Percentiles rank a stretch among this genome's conserved stretches.
Conservation (phyloP, 331 rosid genomes). For the Acacia concinna region DNA sequence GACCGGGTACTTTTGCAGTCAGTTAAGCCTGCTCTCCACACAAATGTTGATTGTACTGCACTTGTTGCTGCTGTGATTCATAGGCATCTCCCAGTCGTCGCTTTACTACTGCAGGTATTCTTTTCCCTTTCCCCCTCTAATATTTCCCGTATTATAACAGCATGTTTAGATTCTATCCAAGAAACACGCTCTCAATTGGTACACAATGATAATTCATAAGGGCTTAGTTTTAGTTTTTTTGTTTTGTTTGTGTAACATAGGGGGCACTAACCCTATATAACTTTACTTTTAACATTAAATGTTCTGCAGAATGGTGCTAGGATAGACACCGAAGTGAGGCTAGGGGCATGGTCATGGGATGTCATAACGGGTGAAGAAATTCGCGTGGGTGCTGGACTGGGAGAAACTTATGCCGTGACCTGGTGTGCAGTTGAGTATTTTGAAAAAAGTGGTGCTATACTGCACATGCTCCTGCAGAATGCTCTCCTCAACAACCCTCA, state of each 20-base stretch:
- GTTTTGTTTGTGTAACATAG: neutral
- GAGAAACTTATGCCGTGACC: slow-evolving; percentile 75
- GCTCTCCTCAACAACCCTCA: slow-evolving; percentile 41
- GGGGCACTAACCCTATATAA: neutral
- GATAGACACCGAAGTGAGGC: slow-evolving; percentile 53
- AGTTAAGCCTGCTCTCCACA: slow-evolving; percentile 82
- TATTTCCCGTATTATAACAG: slow-evolving; percentile 15
- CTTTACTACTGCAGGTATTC: slow-evolving; percentile 72
- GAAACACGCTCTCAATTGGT: neutral
- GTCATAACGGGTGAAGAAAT: slow-evolving; percentile 76
- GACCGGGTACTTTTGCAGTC: slow-evolving; percentile 82
- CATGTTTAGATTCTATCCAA: neutral
- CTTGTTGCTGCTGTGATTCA: slow-evolving; percentile 88
- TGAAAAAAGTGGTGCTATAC: slow-evolving; percentile 75
- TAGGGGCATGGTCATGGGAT: slow-evolving; percentile 99
- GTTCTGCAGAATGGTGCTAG: slow-evolving; percentile 61
- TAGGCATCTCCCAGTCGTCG: slow-evolving; percentile 73
- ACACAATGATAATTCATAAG: slow-evolving; percentile 10
- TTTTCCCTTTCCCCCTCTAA: slow-evolving; percentile 24
- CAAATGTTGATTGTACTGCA: slow-evolving; percentile 80
- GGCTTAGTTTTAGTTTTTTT: slow-evolving; percentile 16
- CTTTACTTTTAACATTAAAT: slow-evolving; percentile 32
- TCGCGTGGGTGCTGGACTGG: slow-evolving; percentile 95
- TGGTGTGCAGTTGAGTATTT: slow-evolving; percentile 98
- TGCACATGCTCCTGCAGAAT: slow-evolving; percentile 65